These are phyloP conservation scores for Canna indica DNA, from an alignment of 176 grass and related monocot genomes.

Conservation along the genomic window DNA sequence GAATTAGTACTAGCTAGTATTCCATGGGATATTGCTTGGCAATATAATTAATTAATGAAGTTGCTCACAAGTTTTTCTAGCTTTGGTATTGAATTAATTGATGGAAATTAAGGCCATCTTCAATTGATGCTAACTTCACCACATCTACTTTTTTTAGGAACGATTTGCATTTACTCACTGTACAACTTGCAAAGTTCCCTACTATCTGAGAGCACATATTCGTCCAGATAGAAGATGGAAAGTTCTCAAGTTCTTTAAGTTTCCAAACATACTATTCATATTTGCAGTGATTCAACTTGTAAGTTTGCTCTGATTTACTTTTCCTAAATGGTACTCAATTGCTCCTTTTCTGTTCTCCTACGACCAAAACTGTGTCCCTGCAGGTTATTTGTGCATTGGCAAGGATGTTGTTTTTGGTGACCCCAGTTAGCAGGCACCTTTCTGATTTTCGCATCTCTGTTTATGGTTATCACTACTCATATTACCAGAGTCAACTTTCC, in stretches of 20 bases:
- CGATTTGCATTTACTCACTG: constrained; percentile 97
- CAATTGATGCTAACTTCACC: neutral
- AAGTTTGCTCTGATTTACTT: no score
- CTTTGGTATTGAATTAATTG: no score
- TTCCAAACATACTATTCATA: constrained; percentile 93
- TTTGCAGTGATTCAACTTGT: constrained; percentile 87
- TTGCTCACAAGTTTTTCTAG: no score
- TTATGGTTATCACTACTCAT: no score
- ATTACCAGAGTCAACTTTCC: neutral
- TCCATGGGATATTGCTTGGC: no score
- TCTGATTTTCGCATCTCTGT: no score
- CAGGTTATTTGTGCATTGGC: constrained; percentile 79
- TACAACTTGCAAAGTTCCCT: constrained; percentile 94
- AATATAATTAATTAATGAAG: no score
- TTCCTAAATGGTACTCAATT: no score
- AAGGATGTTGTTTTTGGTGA: constrained; percentile 36
- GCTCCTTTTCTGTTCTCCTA: no score
- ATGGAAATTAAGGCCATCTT: neutral
- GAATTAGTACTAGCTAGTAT: no score
- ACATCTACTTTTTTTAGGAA: constrained; percentile 43
- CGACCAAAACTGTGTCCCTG: neutral
- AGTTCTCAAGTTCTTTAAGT: constrained; percentile 64
- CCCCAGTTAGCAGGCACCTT: neutral
- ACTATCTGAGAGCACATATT: constrained; percentile 84
- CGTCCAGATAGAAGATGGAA: constrained; percentile 92